Base-by-base conservation (phyloP, 495 filamentous ascomycete genomes). In the Tuber aestivum region DNA sequence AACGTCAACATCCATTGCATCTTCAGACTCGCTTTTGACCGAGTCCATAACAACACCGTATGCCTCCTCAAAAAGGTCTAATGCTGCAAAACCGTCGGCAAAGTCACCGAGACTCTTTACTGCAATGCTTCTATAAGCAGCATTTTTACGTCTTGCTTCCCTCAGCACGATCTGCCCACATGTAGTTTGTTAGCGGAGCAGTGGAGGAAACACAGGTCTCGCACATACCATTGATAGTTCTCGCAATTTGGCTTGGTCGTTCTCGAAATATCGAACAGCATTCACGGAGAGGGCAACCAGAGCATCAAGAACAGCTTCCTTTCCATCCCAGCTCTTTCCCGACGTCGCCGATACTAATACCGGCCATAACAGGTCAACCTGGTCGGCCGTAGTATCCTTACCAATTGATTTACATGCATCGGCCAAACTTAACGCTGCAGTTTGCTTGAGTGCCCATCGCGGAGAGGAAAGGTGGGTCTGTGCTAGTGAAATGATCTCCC, bases 251-350 rank as follows among this genome's bases (percentile, higher is more conserved):
- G 85, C 84, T 35, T 83, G 77, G 45, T 90, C 87, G 20, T 81
- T 83, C 45, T 83, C 81, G 88, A 92, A 94, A 37, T 92, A 80
- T 21, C 81, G 85, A 80, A 86, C 88, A 20, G 86, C 88, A 72
- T 90, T 88, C 71, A 88, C 85, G 2, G 90, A 89, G 79, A 97
- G 94, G 74, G 89, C 89, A 20, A 93, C 91, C 83, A 97, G 91
- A n/a, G 92, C 91, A 74, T 90, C 87, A n/a, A 98, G 85, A 70
- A 98, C 90, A 74, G 89, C 90, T 83, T 97, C 95, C 84, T 99
- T 99, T 14, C 93, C 94, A 16, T 92, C 90, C 89, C 97, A 99
- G 7, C 94, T 97, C 85, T 96, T 97, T 35, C 96, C 91, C 23
- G 88, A 86, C 72, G 97, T 82, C 3, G 94, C 90, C 80, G 90